Evolutionary conservation across 768 basidiomycete genomes (phyloP).

Genomic region (Tephrocybe sp.): DNA sequence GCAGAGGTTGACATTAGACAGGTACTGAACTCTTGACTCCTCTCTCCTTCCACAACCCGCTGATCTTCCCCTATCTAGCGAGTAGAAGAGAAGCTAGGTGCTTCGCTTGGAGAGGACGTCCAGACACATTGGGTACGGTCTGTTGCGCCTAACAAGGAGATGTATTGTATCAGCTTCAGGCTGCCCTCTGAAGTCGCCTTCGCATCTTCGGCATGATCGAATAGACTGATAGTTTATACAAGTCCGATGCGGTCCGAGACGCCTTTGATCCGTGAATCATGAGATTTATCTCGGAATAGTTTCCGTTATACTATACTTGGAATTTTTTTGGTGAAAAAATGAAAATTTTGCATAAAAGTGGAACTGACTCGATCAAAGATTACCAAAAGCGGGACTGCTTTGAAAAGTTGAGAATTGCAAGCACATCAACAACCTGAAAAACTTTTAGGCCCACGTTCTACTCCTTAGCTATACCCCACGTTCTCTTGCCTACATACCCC

Average conservation of each 20-base stretch:
- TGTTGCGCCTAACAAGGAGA: slow-evolving; percentile 94
- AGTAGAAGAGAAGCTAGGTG: slow-evolving; percentile 64
- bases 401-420: slow-evolving; percentile 19
- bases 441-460: neutral
- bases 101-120: slow-evolving; percentile 45
- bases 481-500: slow-evolving; percentile 31
- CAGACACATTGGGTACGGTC: slow-evolving; percentile 78
- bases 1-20: slow-evolving; percentile 78
- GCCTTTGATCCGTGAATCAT: slow-evolving; percentile 3
- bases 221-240: neutral
- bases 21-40: slow-evolving; percentile 43
- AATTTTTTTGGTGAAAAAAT: slow-evolving; percentile 10
- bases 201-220: neutral
- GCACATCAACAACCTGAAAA: slow-evolving; percentile 27
- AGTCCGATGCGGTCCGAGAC: slow-evolving; percentile 2
- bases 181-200: slow-evolving; percentile 37
- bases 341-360: slow-evolving; percentile 7
- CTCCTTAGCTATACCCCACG: slow-evolving; percentile 21
- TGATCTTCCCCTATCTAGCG: slow-evolving; percentile 43
- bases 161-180: slow-evolving; percentile 94
- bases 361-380: slow-evolving; percentile 10
- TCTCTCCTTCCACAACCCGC: slow-evolving; percentile 9
- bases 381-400: slow-evolving; percentile 15
- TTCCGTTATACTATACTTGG: slow-evolving; percentile 5
- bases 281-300: neutral